Percentiles rank a stretch among this genome's conserved stretches.
phyloP scores from a whole-genome alignment of 2,329 filamentous ascomycete genomes.

The Colletotrichum australisinense region DNA sequence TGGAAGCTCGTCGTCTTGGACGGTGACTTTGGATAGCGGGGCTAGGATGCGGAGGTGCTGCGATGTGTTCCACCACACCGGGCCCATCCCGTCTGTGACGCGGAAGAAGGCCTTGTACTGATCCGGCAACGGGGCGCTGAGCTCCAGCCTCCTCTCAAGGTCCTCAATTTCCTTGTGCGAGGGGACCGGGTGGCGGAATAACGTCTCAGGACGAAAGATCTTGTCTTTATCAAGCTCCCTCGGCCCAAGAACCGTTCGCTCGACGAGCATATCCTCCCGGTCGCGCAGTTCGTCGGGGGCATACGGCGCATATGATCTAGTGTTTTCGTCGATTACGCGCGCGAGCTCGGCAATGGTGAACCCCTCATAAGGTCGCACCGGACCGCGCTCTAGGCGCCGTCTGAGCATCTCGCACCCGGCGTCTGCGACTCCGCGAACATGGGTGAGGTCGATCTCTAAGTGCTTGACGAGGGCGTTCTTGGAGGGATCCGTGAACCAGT shows the following conservation, averaged over 20 bases:
- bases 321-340: conserved; percentile 1
- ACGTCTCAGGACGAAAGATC: not conserved
- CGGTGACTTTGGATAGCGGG: not conserved
- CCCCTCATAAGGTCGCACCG: not conserved
- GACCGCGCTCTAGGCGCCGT: not conserved
- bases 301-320: not conserved
- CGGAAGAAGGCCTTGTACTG: conserved; percentile 13
- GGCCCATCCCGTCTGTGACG: conserved; percentile 1
- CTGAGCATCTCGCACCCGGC: conserved; percentile 1
- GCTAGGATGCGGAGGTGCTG: conserved; percentile 7
- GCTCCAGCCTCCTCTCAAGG: not conserved
- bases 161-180: not conserved
- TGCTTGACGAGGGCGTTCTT: conserved; percentile 1
- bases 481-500: not conserved
- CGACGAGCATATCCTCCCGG: not conserved
- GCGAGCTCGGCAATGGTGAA: not conserved
- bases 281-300: not conserved
- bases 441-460: not conserved
- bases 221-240: not conserved
- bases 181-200: not conserved
- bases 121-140: not conserved
- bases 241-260: not conserved
- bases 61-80: conserved; percentile 12
- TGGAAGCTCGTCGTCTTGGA: not conserved
- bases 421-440: not conserved